Evolutionary conservation across 1,284 basidiomycete genomes (phyloP), one percentile per base, ranked within the genome.

Genomic region (Ganoderma lingzhi): DNA sequence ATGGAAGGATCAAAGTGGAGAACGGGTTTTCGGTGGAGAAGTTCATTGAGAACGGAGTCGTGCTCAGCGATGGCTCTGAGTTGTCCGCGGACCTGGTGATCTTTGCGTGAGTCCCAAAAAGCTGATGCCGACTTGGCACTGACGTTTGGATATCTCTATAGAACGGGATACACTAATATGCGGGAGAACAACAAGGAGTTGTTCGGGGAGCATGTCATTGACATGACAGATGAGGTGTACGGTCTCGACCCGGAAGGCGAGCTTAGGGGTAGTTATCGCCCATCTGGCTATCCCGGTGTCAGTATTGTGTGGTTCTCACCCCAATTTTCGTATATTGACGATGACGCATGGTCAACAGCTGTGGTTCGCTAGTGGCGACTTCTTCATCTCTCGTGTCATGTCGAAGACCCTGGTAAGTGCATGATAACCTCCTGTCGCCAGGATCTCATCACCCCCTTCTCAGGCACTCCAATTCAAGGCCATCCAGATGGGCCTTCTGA

Each of bases 231-330:
- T 19, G 79, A 81, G 0, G 79, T 90, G 17, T 90, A 87, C 87
- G 87, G 87, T 0, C 73, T 88, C 30, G 84, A 88, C 72, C 77
- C 80, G 15, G 89, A 91, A 70, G 87, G 88, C 1, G 88, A 91
- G 76, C 65, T 71, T 17, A 81, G 82, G 41, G 85, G 86, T 19
- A 72, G 66, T 51, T 78, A 72, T 44, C 70, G 74, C 19, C 80
- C 79, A 1, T 79, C 80, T 0, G 83, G 83, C 0, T 77, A 82
- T 71, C 82, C 83, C 3, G 73, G 72, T n/a, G 76, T 76, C 56
- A 28, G 74, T 70, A 6, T 19, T 41, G n/a, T 30, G 5, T 28
- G 10, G 23, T 14, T 17, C 23, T 23, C 39, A 15, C 28, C n/a
- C 10, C 28, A 42, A 44, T 5, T 12, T 42, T 3, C 28, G 37